Conservation (phyloP, 202 grass and related monocot genomes). For the Eragrostis tef region DNA sequence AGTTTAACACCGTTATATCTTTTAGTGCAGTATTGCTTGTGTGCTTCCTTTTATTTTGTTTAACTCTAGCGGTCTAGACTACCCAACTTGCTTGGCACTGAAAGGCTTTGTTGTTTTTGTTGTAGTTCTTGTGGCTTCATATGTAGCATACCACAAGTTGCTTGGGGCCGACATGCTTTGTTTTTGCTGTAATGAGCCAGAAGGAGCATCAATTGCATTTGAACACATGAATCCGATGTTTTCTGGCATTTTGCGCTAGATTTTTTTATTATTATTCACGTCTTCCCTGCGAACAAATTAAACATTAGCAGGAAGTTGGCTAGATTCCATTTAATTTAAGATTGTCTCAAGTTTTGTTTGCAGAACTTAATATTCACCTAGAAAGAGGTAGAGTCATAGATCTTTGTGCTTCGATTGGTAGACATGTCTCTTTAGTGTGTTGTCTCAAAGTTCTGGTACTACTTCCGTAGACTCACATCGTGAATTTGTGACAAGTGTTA, state of each 20-base stretch:
- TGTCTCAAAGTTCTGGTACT: not conserved
- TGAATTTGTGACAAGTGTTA: not conserved
- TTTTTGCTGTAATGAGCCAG: not conserved
- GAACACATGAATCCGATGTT: no score
- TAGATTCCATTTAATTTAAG: not conserved
- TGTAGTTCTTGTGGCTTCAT: not conserved
- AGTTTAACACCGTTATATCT: not conserved
- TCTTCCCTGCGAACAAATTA: not conserved
- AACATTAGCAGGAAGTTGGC: not conserved
- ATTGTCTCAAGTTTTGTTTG: not conserved
- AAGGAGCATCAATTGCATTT: not conserved
- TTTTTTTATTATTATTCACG: not conserved
- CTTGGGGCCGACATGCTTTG: not conserved
- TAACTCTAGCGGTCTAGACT: not conserved
- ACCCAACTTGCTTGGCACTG: no score
- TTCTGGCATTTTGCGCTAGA: not conserved
- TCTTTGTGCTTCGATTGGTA: not conserved
- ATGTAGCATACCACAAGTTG: not conserved
- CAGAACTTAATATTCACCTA: not conserved
- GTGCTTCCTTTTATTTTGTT: not conserved
- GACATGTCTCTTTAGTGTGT: not conserved
- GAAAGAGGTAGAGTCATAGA: not conserved
- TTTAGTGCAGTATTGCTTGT: not conserved
- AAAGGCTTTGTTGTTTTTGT: not conserved
- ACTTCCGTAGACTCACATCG: not conserved